These are phyloP conservation scores for Gnaphalium uliginosum DNA, from an alignment of 129 eudicot species.

Conservation along the genomic window DNA sequence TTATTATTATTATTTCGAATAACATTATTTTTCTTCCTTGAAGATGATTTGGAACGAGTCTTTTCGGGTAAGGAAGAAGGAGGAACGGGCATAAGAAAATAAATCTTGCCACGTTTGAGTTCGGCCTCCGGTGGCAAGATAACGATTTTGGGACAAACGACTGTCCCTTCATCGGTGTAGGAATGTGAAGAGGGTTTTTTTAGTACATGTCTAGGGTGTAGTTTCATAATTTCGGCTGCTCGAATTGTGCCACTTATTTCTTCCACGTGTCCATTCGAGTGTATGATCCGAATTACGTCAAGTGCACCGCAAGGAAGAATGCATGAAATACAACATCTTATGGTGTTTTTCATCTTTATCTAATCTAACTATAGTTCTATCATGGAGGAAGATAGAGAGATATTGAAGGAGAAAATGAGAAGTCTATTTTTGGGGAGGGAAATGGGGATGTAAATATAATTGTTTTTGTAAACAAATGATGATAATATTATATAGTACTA, in stretches of 20 bases:
- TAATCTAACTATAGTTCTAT: conserved; percentile 26
- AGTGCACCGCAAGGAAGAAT: conserved; percentile 93
- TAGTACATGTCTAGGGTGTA: conserved; percentile 75
- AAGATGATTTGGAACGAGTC: conserved; percentile 37
- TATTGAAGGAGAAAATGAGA: conserved; percentile 28
- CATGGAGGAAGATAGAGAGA: conserved; percentile 33
- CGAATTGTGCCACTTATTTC: conserved; percentile 64
- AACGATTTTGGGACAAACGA: conserved; percentile 57
- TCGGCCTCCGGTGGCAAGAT: conserved; percentile 85
- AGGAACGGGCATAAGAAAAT: conserved; percentile 79
- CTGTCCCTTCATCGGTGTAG: conserved; percentile 39
- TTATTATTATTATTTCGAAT: conserved; percentile 8
- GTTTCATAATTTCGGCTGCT: conserved; percentile 73
- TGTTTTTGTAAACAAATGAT: conserved; percentile 29
- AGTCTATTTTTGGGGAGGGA: conserved; percentile 23
- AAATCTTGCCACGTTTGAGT: conserved; percentile 88
- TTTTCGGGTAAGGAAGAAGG: conserved; percentile 45
- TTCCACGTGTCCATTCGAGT: conserved; percentile 78
- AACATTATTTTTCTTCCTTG: conserved; percentile 41
- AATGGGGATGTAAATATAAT: conserved; percentile 25
- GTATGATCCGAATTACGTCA: conserved; percentile 88
- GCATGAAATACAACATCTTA: conserved; percentile 95
- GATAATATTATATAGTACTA: conserved; percentile 31
- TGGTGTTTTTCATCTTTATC: conserved; percentile 56
- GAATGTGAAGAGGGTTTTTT: conserved; percentile 68